These are phyloP conservation scores for Aspergillus eucalypticola DNA, from an alignment of 2,329 filamentous ascomycete species.

Conservation along the genomic window DNA sequence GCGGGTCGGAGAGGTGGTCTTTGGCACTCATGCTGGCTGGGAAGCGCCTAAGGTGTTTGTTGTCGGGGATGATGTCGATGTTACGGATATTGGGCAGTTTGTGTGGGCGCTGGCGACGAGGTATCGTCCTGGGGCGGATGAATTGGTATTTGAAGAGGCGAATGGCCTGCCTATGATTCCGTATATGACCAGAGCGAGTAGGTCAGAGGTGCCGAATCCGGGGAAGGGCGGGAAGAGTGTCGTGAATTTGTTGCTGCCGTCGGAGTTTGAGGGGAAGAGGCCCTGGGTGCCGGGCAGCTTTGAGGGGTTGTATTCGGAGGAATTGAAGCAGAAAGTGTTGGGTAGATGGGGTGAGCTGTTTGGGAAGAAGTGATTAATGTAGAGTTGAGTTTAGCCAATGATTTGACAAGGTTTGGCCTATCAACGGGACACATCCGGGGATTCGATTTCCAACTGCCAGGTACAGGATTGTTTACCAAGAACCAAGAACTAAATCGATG, in stretches of 20 bases:
- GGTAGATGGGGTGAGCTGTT: not conserved
- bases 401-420: no score
- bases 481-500: no score
- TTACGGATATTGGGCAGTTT: not conserved
- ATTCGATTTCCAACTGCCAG: no score
- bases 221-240: not conserved
- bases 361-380: not conserved
- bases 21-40: not conserved
- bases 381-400: no score
- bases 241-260: not conserved
- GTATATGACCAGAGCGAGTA: not conserved
- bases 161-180: not conserved
- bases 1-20: not conserved
- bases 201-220: not conserved
- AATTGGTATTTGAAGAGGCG: not conserved
- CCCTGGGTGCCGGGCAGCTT: not conserved
- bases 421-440: no score
- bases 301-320: not conserved
- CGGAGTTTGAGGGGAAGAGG: not conserved
- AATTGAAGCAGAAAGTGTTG: not conserved
- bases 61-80: not conserved
- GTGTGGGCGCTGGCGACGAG: slow-evolving; percentile 1
- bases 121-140: not conserved
- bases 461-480: no score
- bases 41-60: not conserved